Base-by-base conservation (phyloP, 768 basidiomycete species). In the Ramaria sp. region DNA sequence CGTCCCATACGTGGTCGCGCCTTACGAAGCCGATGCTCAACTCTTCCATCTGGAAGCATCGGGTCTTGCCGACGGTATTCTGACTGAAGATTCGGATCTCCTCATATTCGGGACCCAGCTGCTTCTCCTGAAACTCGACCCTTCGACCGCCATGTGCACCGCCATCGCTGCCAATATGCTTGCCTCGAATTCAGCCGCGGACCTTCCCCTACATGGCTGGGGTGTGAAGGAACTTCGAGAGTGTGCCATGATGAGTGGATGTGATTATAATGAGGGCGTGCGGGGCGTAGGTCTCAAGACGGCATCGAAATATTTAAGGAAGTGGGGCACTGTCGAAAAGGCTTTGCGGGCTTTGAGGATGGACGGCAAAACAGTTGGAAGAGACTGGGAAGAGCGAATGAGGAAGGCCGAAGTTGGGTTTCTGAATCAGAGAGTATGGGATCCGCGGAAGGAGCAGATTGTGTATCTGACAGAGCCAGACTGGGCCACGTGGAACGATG, bases 1-100 rank as follows among this genome's bases (percentile, higher is more conserved):
- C 17, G 79, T 98, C 7, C 67, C 78, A 19, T 96, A 95, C 66
- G 74, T 98, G 39, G 96, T 98, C 17, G 95, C 96, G 4, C 96
- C 96, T 0, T 99, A 98, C 69, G 96, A 99, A 75, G 96, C 96
- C 0, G 96, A 99, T 65, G 92, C 96, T 1, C 96, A 99, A 69
- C 79, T 99, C 57, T 87, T 91, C 46, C 97, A 87, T 70, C 79
- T 99, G 45, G 96, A 98, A 66, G 81, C 80, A 50, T 68, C 74
- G 43, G 91, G 91, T 17, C 64, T 88, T 34, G 89, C 92, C 41
- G 86, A 94, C 67, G 96, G 84, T 2, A 86, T 99, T 68, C 79
- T 99, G 62, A 98, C 96, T 1, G 96, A 99, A 71, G 96, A 98
- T 71, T 97, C 94, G 0, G 96, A 99, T 69, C 76, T 99, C 30